Evolutionary conservation across 1,139 yeast species (phyloP).

Genomic region (Blastobotrys niveus): DNA sequence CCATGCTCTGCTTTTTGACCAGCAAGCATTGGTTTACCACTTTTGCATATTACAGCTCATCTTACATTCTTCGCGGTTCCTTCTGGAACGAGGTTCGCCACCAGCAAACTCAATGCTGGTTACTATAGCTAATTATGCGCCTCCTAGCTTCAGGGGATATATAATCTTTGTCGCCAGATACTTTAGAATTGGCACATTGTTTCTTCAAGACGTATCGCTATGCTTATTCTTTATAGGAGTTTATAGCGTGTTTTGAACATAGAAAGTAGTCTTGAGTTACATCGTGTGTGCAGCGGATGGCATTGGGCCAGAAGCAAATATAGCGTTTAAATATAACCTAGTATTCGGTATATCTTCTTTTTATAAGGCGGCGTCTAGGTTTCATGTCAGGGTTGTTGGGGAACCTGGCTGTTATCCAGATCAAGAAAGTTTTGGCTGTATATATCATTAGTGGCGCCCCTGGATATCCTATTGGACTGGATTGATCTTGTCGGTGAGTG

Average conservation of each 20-base stretch:
- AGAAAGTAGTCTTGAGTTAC: neutral
- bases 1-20: slow-evolving; percentile 11
- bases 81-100: slow-evolving; percentile 31
- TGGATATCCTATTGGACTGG: slow-evolving; percentile 46
- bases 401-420: slow-evolving; percentile 28
- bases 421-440: slow-evolving; percentile 41
- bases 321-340: slow-evolving; percentile 43
- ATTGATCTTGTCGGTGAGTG: slow-evolving; percentile 51
- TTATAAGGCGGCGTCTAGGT: slow-evolving; percentile 75
- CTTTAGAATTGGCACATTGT: slow-evolving; percentile 23
- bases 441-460: slow-evolving; percentile 53
- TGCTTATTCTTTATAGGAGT: slow-evolving; percentile 31
- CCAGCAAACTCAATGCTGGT: slow-evolving; percentile 27
- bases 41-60: slow-evolving; percentile 32
- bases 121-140: slow-evolving; percentile 29
- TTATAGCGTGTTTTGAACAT: slow-evolving; percentile 5
- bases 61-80: slow-evolving; percentile 31
- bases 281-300: slow-evolving; percentile 74
- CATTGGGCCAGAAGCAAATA: slow-evolving; percentile 62
- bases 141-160: slow-evolving; percentile 28
- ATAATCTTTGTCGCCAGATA: slow-evolving; percentile 28
- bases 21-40: slow-evolving; percentile 23
- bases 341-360: slow-evolving; percentile 49
- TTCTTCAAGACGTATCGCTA: slow-evolving; percentile 30
- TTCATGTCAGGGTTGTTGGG: slow-evolving; percentile 52